These are phyloP conservation scores for Coniochaeta prunicola DNA, from an alignment of 2,329 filamentous ascomycete genomes.

Conservation along the genomic window DNA sequence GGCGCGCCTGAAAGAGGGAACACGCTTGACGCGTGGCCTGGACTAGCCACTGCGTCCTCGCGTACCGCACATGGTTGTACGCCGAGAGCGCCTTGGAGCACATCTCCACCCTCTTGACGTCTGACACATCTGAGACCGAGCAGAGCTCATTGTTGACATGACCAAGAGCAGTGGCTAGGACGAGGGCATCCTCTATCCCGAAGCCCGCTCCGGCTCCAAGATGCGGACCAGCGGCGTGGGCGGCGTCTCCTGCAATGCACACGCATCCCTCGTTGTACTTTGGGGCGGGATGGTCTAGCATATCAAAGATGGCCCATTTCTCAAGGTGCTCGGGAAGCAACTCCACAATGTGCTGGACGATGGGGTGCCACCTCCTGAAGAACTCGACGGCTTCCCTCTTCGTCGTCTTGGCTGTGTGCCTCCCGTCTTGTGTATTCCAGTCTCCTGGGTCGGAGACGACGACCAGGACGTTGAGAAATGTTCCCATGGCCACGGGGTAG, in stretches of 20 bases:
- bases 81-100: slow-evolving; percentile 22
- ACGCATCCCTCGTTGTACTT: slow-evolving; percentile 34
- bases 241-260: slow-evolving; percentile 47
- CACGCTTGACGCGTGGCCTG: slow-evolving; percentile 27
- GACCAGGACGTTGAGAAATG: slow-evolving; percentile 50
- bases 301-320: slow-evolving; percentile 51
- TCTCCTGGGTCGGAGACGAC: slow-evolving; percentile 28
- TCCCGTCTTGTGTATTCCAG: slow-evolving; percentile 10
- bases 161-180: slow-evolving; percentile 29
- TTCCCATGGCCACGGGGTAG: slow-evolving; percentile 50
- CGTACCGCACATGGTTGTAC: slow-evolving; percentile 29
- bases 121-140: background rate
- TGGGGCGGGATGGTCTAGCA: slow-evolving; percentile 33
- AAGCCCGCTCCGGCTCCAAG: slow-evolving; percentile 48
- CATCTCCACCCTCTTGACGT: background rate
- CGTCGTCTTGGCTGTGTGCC: slow-evolving; percentile 26
- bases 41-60: slow-evolving; percentile 36
- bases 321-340: slow-evolving; percentile 35
- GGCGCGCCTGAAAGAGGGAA: slow-evolving; percentile 16
- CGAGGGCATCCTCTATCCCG: slow-evolving; percentile 47
- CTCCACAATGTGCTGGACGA: slow-evolving; percentile 25
- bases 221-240: slow-evolving; percentile 49
- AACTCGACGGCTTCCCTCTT: slow-evolving; percentile 31
- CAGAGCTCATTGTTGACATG: background rate
- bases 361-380: slow-evolving; percentile 31